phyloP scores from a whole-genome alignment of 139 green algal species.

The Chlorella vulgaris region DNA sequence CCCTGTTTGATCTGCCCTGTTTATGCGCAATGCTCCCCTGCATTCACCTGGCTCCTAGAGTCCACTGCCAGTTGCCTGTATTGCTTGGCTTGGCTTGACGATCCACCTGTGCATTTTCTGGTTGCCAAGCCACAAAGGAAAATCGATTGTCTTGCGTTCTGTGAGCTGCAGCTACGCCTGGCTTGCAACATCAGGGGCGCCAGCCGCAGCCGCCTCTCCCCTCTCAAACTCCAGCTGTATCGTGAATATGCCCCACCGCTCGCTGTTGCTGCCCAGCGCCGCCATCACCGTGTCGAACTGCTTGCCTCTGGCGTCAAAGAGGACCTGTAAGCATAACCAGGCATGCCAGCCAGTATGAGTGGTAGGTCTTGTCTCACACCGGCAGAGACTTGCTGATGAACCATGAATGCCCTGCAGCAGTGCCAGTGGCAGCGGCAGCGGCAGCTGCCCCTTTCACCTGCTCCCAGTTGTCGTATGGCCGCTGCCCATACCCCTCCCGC shows the following conservation, averaged over 20 bases:
- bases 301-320: conserved; percentile 5
- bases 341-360: too few species aligned
- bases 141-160: too few species aligned
- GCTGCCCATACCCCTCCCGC: conserved; percentile 58
- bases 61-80: too few species aligned
- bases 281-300: conserved; percentile 49
- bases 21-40: too few species aligned
- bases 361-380: too few species aligned
- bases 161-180: not conserved
- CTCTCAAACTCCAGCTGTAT: conserved; percentile 49
- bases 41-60: too few species aligned
- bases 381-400: too few species aligned
- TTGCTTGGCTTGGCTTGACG: too few species aligned
- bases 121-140: too few species aligned
- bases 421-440: too few species aligned
- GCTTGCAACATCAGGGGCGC: not conserved
- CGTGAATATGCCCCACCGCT: conserved; percentile 60
- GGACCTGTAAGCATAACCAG: not conserved
- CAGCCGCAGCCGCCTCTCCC: not conserved
- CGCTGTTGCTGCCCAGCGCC: conserved; percentile 66
- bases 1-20: too few species aligned
- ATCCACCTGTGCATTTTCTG: too few species aligned
- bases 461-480: conserved; percentile 69
- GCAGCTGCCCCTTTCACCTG: not conserved
- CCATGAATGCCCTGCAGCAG: not conserved